Conservation (phyloP, 1,284 basidiomycete species). For the Cystobasidiaceae sp. region DNA sequence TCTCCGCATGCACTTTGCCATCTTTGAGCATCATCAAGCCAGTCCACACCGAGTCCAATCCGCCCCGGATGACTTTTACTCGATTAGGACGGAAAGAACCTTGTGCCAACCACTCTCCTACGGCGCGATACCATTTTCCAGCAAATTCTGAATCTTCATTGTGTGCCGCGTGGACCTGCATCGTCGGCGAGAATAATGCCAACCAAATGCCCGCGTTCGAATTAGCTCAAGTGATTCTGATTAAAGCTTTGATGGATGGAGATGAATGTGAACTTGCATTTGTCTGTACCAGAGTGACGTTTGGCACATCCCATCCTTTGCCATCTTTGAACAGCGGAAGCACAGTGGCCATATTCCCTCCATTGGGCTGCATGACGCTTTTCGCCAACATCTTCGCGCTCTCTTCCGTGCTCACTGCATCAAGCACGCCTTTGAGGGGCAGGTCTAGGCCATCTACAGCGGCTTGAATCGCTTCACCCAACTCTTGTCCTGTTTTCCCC, state of each 20-base stretch:
- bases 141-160: slow-evolving; percentile 33
- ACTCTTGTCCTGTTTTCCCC: slow-evolving; percentile 31
- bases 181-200: too few relatives aligned
- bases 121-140: slow-evolving; percentile 36
- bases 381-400: slow-evolving; percentile 34
- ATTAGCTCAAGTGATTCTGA: too few relatives aligned
- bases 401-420: slow-evolving; percentile 36
- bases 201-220: too few relatives aligned
- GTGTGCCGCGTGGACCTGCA: too few relatives aligned
- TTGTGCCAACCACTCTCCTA: slow-evolving; percentile 37
- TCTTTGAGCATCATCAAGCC: slow-evolving; percentile 41
- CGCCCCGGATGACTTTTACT: slow-evolving; percentile 40
- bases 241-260: too few relatives aligned
- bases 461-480: slow-evolving; percentile 33
- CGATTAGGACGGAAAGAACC: slow-evolving; percentile 39
- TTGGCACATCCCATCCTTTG: background rate
- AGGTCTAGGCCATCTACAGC: slow-evolving; percentile 30
- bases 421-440: slow-evolving; percentile 38
- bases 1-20: slow-evolving; percentile 43
- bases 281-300: background rate
- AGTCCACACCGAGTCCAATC: slow-evolving; percentile 42
- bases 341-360: slow-evolving; percentile 13
- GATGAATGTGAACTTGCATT: too few relatives aligned
- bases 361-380: slow-evolving; percentile 34
- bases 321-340: slow-evolving; percentile 1